A percentile compares a stretch with the other conserved stretches of the same genome.
Conservation (phyloP, 2,329 filamentous ascomycete genomes). For the Xylaria sp. region DNA sequence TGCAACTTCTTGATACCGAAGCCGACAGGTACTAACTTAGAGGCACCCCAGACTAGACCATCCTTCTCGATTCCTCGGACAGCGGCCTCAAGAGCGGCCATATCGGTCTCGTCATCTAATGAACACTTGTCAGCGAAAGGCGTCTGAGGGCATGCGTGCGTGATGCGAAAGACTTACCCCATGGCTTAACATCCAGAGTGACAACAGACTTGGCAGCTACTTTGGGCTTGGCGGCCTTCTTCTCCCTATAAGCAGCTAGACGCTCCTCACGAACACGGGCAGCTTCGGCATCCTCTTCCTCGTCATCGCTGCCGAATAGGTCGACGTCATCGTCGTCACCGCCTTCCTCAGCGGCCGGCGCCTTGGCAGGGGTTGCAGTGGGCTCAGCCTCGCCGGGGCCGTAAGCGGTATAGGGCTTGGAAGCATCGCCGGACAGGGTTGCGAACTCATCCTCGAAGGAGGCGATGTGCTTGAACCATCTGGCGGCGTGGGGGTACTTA, state of each 20-base stretch:
- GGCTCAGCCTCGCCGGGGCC: conserved; percentile 84
- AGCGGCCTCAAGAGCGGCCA: conserved; percentile 80
- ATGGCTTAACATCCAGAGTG: conserved; percentile 96
- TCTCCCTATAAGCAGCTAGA: conserved; percentile 92
- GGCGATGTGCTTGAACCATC: conserved; percentile 99
- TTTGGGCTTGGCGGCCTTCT: conserved; percentile 96
- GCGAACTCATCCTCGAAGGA: conserved; percentile 93
- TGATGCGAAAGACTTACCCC: conserved; percentile 73
- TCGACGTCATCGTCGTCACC: conserved; percentile 86
- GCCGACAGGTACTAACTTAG: conserved; percentile 87
- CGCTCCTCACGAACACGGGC: conserved; percentile 86
- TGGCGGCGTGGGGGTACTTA: conserved; percentile 93
- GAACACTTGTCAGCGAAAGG: conserved; percentile 23
- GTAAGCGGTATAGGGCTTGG: conserved; percentile 88
- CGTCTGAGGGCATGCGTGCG: not conserved
- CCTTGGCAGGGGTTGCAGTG: conserved; percentile 86
- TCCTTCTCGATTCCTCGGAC: conserved; percentile 90
- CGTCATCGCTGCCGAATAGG: conserved; percentile 91
- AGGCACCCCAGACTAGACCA: conserved; percentile 94
- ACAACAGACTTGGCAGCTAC: conserved; percentile 94
- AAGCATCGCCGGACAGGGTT: conserved; percentile 88
- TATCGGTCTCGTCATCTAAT: conserved; percentile 90
- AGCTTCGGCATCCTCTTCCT: conserved; percentile 93
- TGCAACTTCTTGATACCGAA: conserved; percentile 99
- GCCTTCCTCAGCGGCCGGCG: conserved; percentile 63